These are phyloP conservation scores for Ogataea paraovalis DNA, from an alignment of 805 yeast species.

Conservation along the genomic window DNA sequence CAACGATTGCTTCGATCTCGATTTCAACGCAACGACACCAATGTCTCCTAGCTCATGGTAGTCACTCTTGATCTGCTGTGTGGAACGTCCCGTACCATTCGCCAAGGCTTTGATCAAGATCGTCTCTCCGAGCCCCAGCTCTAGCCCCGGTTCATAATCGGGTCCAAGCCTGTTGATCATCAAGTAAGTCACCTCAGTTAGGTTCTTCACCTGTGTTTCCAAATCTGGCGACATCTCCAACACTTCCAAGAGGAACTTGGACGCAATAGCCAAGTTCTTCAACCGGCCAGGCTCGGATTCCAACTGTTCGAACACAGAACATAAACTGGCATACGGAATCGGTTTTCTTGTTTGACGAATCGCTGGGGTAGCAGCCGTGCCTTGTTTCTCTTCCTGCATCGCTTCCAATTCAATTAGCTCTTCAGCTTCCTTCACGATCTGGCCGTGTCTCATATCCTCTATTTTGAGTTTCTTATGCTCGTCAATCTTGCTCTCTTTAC, in stretches of 20 bases:
- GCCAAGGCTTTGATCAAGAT: slow-evolving; percentile 82
- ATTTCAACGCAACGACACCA: slow-evolving; percentile 81
- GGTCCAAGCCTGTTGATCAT: slow-evolving; percentile 91
- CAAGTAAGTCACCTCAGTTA: slow-evolving; percentile 73
- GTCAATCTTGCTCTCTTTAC: neutral
- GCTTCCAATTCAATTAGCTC: slow-evolving; percentile 13
- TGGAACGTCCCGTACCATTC: slow-evolving; percentile 82
- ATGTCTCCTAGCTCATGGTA: slow-evolving; percentile 83
- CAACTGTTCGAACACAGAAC: slow-evolving; percentile 68
- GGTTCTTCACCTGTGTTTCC: slow-evolving; percentile 26
- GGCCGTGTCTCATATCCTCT: slow-evolving; percentile 8
- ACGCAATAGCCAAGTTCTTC: slow-evolving; percentile 70
- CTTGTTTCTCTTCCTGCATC: neutral
- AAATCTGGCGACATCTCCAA: slow-evolving; percentile 29
- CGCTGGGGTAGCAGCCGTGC: too few species aligned
- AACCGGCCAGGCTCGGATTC: slow-evolving; percentile 81
- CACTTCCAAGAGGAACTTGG: slow-evolving; percentile 67
- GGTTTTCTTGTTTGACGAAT: slow-evolving; percentile 21
- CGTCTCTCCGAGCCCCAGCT: slow-evolving; percentile 91
- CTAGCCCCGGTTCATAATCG: slow-evolving; percentile 86
- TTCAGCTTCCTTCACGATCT: slow-evolving; percentile 21
- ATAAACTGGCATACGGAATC: slow-evolving; percentile 39
- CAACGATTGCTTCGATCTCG: slow-evolving; percentile 81
- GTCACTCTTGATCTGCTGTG: slow-evolving; percentile 66
- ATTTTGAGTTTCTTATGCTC: neutral